Evolutionary conservation across 2,329 filamentous ascomycete species (phyloP), one percentile per base, ranked within the genome.

Genomic region (Metarhizium album): DNA sequence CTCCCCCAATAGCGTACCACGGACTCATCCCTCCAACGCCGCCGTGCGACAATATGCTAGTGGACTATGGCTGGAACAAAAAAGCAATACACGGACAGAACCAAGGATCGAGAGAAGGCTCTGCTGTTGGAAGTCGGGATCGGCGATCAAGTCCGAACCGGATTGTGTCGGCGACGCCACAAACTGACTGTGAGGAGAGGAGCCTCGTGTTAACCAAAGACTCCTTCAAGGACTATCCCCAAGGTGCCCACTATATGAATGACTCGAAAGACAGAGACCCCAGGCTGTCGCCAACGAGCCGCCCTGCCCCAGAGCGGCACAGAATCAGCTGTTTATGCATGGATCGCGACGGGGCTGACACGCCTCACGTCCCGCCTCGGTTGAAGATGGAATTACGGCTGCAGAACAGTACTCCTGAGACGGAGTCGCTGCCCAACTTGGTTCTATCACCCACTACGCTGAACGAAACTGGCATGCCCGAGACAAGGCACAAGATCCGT

Each of bases 401-500:
- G 11, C 29, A 37, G 31, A 22, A 42, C 6, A 24, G 2, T 33
- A 57, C 56, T 5, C 51, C 47, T 3, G 59, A 54, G 16, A 54
- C 55, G 1, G 55, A 52, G 3, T 57, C 54, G 0, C 40, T 45
- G 24, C 27, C 48, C 43, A 55, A 52, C 1, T 42, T 57, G 4
- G 50, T 58, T 16, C 53, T 50, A 6, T 56, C 57, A 4, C 56
- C 57, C 3, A 49, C 54, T 8, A 54, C 52, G 2, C 46, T 62
- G 11, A 59, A 62, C 47, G 51, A 58, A 2, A 58, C 60, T 0
- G 62, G 61, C 3, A 64, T 71, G 43, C 54, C 62, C 20, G 60
- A 64, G 45, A 63, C 75, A 8, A 74, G 80, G 13, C 69, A 74
- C 16, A 78, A 76, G 52, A 82, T 87, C 52, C 75, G 78, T 43